phyloP scores from a whole-genome alignment of 2,329 filamentous ascomycete species.

The Trichoderma asperellum region DNA sequence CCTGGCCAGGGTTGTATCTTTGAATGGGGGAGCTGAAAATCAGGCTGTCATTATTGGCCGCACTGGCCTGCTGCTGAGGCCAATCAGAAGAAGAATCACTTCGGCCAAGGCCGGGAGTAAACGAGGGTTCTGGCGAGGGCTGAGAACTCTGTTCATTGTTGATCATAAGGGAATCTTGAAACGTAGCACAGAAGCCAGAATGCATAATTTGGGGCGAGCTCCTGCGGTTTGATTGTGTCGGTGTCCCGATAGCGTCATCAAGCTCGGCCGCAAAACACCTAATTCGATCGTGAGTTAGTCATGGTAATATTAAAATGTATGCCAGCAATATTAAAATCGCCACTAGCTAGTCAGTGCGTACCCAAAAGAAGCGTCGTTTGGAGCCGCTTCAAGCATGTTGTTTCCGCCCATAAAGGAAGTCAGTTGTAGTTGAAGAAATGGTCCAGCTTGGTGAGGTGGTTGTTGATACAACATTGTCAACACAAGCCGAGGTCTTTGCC shows the following conservation, averaged over 20 bases:
- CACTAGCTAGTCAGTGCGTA: slow-evolving; percentile 24
- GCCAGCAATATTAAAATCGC: not conserved
- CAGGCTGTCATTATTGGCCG: slow-evolving; percentile 9
- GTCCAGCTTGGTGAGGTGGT: not conserved
- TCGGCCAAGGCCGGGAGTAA: not conserved
- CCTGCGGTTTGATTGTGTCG: not conserved
- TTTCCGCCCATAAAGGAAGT: not conserved
- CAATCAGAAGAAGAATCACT: slow-evolving; percentile 13
- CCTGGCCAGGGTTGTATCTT: not conserved
- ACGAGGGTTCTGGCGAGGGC: not conserved
- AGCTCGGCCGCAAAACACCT: not conserved
- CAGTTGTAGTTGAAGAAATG: not conserved
- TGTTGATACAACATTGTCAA: not conserved
- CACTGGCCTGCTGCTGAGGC: not conserved
- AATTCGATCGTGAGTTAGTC: not conserved
- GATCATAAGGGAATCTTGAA: not conserved
- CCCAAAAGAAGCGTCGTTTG: not conserved
- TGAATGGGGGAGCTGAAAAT: not conserved
- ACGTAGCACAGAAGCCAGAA: not conserved
- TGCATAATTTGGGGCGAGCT: not conserved
- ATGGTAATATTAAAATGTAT: not conserved
- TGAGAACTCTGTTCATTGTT: not conserved
- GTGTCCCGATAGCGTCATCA: not conserved
- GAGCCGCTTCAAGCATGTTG: not conserved
- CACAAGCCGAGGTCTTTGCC: not conserved